These are phyloP conservation scores for Melastoma candidum DNA, from an alignment of 441 rosid species.

Conservation along the genomic window DNA sequence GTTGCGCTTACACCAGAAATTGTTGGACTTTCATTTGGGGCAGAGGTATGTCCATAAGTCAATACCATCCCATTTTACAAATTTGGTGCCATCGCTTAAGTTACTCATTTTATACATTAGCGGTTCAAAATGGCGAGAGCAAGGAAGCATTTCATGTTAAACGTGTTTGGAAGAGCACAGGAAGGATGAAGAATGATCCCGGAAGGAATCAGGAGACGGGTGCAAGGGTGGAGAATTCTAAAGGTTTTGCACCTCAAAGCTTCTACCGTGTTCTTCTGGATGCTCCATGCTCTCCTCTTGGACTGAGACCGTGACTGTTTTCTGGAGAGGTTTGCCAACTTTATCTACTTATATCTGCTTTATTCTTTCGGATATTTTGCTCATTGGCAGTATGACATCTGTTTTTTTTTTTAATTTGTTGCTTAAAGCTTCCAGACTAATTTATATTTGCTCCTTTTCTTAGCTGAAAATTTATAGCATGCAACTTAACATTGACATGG, in stretches of 20 bases:
- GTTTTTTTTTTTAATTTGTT: too few relatives aligned
- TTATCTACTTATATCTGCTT: neutral
- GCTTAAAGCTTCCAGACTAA: too few relatives aligned
- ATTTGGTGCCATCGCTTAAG: too few relatives aligned
- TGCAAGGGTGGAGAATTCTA: slow-evolving; percentile 66
- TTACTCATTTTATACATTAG: too few relatives aligned
- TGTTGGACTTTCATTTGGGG: too few relatives aligned
- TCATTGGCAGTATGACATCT: neutral
- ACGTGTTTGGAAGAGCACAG: slow-evolving; percentile 66
- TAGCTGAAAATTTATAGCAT: too few relatives aligned
- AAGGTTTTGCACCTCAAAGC: slow-evolving; percentile 73
- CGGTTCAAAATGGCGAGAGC: slow-evolving; percentile 50
- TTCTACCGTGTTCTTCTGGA: slow-evolving; percentile 92
- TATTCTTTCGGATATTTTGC: neutral
- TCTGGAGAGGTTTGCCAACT: slow-evolving; percentile 57
- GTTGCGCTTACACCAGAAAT: too few relatives aligned
- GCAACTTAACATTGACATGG: too few relatives aligned
- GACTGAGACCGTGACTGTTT: slow-evolving; percentile 88
- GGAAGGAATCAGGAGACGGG: slow-evolving; percentile 81
- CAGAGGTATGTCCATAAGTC: too few relatives aligned
- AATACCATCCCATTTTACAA: too few relatives aligned
- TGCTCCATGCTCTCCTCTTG: slow-evolving; percentile 99
- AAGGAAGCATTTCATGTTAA: slow-evolving; percentile 41
- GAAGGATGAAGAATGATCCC: slow-evolving; percentile 75
- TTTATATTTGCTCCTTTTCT: too few relatives aligned